Evolutionary conservation across 31 red algal genomes (phyloP).

Genomic region (Asparagopsis taxiformis): DNA sequence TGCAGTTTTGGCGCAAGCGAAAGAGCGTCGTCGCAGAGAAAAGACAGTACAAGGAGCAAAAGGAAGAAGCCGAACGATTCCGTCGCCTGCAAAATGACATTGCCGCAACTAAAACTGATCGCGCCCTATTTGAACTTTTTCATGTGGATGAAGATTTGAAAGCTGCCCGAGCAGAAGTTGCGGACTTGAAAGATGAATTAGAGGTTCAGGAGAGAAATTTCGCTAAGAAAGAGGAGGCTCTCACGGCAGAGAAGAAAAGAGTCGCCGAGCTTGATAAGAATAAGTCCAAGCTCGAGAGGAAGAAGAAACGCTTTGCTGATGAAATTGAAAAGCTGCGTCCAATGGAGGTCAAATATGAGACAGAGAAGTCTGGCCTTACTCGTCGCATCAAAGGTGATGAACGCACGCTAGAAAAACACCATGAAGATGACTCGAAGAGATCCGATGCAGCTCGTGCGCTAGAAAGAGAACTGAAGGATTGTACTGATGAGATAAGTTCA

Average conservation of each 20-base stretch:
- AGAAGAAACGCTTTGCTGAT: constrained; percentile 33
- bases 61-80: constrained; percentile 89
- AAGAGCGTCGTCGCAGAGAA: constrained; percentile 82
- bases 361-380: constrained; percentile 48
- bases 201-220: constrained; percentile 52
- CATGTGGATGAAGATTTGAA: constrained; percentile 69
- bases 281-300: constrained; percentile 41
- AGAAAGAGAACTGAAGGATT: constrained; percentile 29
- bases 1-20: constrained; percentile 69
- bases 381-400: constrained; percentile 65
- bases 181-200: constrained; percentile 44
- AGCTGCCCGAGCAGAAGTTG: constrained; percentile 19
- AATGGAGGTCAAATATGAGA: constrained; percentile 37
- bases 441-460: constrained; percentile 33
- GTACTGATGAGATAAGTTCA: constrained; percentile 33
- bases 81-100: constrained; percentile 66
- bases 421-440: constrained; percentile 24
- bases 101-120: constrained; percentile 57
- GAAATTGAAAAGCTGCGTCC: constrained; percentile 72
- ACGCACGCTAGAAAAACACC: constrained; percentile 24
- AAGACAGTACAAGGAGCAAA: constrained; percentile 78
- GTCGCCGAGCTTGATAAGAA: constrained; percentile 41
- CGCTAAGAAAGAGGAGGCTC: constrained; percentile 51
- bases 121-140: constrained; percentile 85
- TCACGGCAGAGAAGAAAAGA: constrained; percentile 57